These are phyloP conservation scores for Tylopilus vinaceipallidus DNA, from an alignment of 768 basidiomycete species.

Conservation along the genomic window DNA sequence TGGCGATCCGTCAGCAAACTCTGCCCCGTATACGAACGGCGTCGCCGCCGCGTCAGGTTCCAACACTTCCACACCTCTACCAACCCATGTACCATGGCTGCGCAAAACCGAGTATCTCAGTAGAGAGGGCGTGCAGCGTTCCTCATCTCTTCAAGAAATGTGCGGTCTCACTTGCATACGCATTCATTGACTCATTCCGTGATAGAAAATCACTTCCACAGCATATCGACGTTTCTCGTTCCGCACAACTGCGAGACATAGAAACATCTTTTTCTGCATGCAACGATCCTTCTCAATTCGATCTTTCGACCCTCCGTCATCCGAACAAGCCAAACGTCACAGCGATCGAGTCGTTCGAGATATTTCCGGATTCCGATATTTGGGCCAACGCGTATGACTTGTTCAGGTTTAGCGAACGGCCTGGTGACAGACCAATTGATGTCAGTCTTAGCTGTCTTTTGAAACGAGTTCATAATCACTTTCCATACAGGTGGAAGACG, in stretches of 20 bases:
- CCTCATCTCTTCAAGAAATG: constrained; percentile 50
- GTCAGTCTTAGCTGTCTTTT: constrained; percentile 38
- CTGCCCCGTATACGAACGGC: constrained; percentile 42
- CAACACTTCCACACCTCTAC: constrained; percentile 43
- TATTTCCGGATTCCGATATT: constrained; percentile 80
- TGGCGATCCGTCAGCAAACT: constrained; percentile 54
- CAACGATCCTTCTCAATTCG: constrained; percentile 54
- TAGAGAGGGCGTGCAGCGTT: constrained; percentile 51
- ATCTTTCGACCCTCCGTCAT: constrained; percentile 60
- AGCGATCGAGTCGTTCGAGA: constrained; percentile 78
- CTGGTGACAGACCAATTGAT: constrained; percentile 73
- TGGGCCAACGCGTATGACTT: constrained; percentile 91
- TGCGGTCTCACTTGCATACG: constrained; percentile 32
- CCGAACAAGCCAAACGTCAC: constrained; percentile 75
- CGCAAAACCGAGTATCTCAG: constrained; percentile 90
- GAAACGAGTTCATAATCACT: not conserved
- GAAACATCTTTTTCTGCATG: constrained; percentile 68
- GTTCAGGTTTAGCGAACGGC: constrained; percentile 82
- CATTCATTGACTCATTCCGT: not conserved
- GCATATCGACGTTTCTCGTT: constrained; percentile 67
- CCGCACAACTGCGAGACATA: constrained; percentile 74
- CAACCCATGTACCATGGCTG: constrained; percentile 82
- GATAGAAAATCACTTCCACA: constrained; percentile 48
- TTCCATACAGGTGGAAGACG: constrained; percentile 60
- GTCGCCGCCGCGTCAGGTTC: constrained; percentile 33